A percentile compares a stretch with the other conserved stretches of the same genome.
These are phyloP conservation scores for Staphylotrichum longicolle DNA, from an alignment of 495 filamentous ascomycete species.

Conservation along the genomic window DNA sequence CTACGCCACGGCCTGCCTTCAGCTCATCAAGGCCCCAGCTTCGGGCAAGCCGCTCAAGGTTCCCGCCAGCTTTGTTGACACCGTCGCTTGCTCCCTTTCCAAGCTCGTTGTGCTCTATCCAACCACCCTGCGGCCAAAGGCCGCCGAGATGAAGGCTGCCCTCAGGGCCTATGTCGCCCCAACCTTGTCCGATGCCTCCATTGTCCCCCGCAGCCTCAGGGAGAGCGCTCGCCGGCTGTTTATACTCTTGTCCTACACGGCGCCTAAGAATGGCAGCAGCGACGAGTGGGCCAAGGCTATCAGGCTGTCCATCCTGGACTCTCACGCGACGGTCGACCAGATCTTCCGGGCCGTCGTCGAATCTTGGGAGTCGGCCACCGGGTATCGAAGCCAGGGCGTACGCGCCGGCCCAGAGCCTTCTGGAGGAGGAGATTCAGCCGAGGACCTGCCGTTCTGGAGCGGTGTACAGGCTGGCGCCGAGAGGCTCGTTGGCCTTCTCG, in stretches of 20 bases:
- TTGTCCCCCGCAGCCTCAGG: constrained; percentile 50
- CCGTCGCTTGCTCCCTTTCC: constrained; percentile 56
- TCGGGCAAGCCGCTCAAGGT: constrained; percentile 41
- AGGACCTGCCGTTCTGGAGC: constrained; percentile 63
- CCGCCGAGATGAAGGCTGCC: constrained; percentile 60
- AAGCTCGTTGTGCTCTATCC: constrained; percentile 73
- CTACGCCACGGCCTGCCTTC: constrained; percentile 70
- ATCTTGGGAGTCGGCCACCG: constrained; percentile 66
- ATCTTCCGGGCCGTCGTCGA: constrained; percentile 75
- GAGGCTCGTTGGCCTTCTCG: constrained; percentile 61
- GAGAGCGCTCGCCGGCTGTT: constrained; percentile 58
- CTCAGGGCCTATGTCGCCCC: constrained; percentile 57
- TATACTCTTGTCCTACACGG: constrained; percentile 68
- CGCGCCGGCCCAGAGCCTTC: constrained; percentile 41
- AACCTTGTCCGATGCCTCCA: constrained; percentile 46
- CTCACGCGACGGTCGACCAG: constrained; percentile 66
- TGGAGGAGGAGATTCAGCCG: constrained; percentile 40
- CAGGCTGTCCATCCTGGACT: constrained; percentile 53
- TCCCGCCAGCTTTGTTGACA: constrained; percentile 53
- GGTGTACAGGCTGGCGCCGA: constrained; percentile 70
- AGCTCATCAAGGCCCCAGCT: constrained; percentile 54
- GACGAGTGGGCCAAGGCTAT: constrained; percentile 72
- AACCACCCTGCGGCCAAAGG: constrained; percentile 73
- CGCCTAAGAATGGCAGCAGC: constrained; percentile 66
- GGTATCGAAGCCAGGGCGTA: constrained; percentile 34